Evolutionary conservation across 495 filamentous ascomycete species (phyloP), one percentile per base, ranked within the genome.

Genomic region (Neurospora sp.): DNA sequence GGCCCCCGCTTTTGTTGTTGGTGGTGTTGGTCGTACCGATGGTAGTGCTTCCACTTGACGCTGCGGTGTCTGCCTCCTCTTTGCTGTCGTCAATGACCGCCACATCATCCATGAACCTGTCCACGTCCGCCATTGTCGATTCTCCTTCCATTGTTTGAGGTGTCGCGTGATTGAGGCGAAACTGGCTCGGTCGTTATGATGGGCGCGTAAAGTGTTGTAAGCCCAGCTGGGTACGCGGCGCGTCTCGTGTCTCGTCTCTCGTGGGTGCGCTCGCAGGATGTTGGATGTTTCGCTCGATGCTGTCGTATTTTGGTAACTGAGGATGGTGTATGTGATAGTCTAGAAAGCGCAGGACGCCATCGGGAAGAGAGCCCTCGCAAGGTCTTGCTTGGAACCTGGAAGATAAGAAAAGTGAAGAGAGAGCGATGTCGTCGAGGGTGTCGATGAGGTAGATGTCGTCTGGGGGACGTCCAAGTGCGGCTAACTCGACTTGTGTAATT

Each of bases 111-210:
- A 73, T 49, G 2, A 75, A 72, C 31, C 70, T 70, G 38, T 80
- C 79, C 16, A 76, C 77, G 31, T 78, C 79, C 31, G 78, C 77
- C 78, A 80, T 77, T 71, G 73, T 38, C 42, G 76, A 79, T 31
- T 62, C 23, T 7, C 5, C 12, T 16, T 66, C 54, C 54, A 35
- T 66, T 35, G 27, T 66, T 2, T 35, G 54, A 35, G 54, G 27
- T 35, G 27, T 66, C 54, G 54, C 27, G 54, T 66, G 54, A 66
- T 66, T 35, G 54, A 14, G 27, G 54, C 54, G 27, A 37, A 18
- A 66, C 14, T 66, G 54, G 54, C 7, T 37, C 54, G 54, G 27
- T 66, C 54, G 27, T 35, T 66, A 31, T 66, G 7, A 66, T 9
- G 27, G 54, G 54, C 54, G 54, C 54, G 54, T 66, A 35, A 66